Evolutionary conservation across 495 filamentous ascomycete species (phyloP), one percentile per base, ranked within the genome.

Genomic region (Neurospora sp.): DNA sequence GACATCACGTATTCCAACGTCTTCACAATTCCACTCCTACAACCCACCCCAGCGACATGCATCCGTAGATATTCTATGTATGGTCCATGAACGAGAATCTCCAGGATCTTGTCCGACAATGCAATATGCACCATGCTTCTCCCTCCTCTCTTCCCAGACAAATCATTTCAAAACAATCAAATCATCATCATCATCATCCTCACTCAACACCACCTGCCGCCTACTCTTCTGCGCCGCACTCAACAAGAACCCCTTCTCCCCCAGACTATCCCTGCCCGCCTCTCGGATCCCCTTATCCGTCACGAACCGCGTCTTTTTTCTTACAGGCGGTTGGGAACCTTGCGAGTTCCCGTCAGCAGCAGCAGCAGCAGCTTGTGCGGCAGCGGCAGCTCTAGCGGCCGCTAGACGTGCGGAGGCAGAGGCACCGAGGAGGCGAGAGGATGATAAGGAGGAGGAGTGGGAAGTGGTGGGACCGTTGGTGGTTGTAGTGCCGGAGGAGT

Each of bases 281-380:
- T 92, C 91, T 77, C 88, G 88, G 73, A 93, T 93, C 0, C 92
- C 92, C 79, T 90, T 91, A 36, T 89, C 87, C 39, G 90, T 94
- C 45, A 93, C 88, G 77, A 96, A 96, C 21, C 93, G 84, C 17
- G 92, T 96, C 84, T 94, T 96, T 82, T 96, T 95, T 76, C 85
- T 84, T 15, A 88, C 85, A 5, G 88, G 86, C 79, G 84, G 82
- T 43, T 76, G 75, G 37, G 48, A 15, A 1, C 37, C 36, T 37
- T 42, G 48, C 17, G 48, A 72, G 10, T 36, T 9, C 19, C 70
- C 72, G 9, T 39, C 36, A n/a, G 11, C 69, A 17, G 62, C 42
- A 69, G 62, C 42, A 69, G 37, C 28, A 21, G 71, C 69, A 19
- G 39, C 17, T 34, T 66, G 54, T 66, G 54, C 54, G 0, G 54